A percentile compares a stretch with the other conserved stretches of the same genome.
phyloP scores from a whole-genome alignment of 2,329 filamentous ascomycete species.

The Alternaria ventricosa region DNA sequence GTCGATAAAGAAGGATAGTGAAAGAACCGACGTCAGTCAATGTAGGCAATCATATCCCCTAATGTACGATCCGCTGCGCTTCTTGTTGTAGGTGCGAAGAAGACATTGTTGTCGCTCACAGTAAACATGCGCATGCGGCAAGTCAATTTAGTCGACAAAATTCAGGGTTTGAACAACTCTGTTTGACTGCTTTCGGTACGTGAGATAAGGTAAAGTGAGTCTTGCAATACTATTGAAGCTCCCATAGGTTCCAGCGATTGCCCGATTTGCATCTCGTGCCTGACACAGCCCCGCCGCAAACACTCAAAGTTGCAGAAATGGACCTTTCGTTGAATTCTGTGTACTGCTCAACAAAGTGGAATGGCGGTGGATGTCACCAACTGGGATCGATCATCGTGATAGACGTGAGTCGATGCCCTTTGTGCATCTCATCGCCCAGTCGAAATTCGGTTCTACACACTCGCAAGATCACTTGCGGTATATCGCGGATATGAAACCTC shows the following conservation, averaged over 20 bases:
- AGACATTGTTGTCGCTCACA: not conserved
- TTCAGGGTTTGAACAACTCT: not conserved
- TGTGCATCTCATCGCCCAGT: not conserved
- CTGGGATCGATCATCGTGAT: not conserved
- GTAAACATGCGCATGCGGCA: not conserved
- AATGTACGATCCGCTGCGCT: not conserved
- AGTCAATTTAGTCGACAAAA: not conserved
- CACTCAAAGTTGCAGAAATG: not conserved
- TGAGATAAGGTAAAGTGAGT: not conserved
- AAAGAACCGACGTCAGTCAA: not conserved
- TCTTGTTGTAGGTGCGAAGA: not conserved
- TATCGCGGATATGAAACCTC: accelerated
- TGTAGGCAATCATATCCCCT: not conserved
- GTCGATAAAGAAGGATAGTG: not conserved
- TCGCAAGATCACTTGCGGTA: not conserved
- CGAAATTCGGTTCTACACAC: not conserved
- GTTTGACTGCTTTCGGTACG: not conserved
- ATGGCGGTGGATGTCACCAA: not conserved
- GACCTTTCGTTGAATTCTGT: not conserved
- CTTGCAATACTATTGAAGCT: not conserved
- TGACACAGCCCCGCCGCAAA: not conserved
- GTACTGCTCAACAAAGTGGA: not conserved
- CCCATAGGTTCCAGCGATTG: not conserved
- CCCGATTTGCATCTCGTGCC: not conserved
- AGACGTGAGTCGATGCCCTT: not conserved